Conservation (phyloP, 371 early-diverging fungal species). For the Apophysomyces variabilis region DNA sequence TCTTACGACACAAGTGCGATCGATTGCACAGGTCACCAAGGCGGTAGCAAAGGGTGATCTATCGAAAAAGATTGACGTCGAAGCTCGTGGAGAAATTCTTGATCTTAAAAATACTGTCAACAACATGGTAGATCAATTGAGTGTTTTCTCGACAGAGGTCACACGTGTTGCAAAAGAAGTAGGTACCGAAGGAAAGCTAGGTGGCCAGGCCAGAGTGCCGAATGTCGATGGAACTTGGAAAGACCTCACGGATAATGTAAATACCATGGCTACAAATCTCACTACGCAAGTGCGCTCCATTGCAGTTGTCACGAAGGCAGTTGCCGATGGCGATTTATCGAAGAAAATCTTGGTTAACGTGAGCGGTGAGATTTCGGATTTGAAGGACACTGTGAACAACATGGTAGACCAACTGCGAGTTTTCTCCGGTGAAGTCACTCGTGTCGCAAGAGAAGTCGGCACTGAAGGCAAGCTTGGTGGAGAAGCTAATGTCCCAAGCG, state of each 20-base stretch:
- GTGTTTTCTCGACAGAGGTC: constrained; percentile 42
- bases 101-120: constrained; percentile 59
- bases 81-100: constrained; percentile 52
- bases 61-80: constrained; percentile 59
- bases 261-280: constrained; percentile 64
- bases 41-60: constrained; percentile 70
- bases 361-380: constrained; percentile 50
- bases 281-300: constrained; percentile 66
- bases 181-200: constrained; percentile 62
- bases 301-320: constrained; percentile 61
- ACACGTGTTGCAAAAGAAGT: constrained; percentile 55
- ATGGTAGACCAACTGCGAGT: constrained; percentile 50
- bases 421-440: constrained; percentile 51
- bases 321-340: constrained; percentile 60
- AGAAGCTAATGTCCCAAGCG: constrained; percentile 50
- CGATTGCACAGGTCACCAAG: constrained; percentile 57
- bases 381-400: constrained; percentile 47
- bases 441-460: constrained; percentile 58
- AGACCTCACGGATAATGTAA: constrained; percentile 68
- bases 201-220: constrained; percentile 53
- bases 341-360: constrained; percentile 44
- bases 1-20: constrained; percentile 62
- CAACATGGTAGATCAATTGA: constrained; percentile 66
- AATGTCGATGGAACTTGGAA: constrained; percentile 69
- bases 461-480: constrained; percentile 56